Base-by-base conservation (phyloP, 495 filamentous ascomycete genomes). In the Patellaria atrata region DNA sequence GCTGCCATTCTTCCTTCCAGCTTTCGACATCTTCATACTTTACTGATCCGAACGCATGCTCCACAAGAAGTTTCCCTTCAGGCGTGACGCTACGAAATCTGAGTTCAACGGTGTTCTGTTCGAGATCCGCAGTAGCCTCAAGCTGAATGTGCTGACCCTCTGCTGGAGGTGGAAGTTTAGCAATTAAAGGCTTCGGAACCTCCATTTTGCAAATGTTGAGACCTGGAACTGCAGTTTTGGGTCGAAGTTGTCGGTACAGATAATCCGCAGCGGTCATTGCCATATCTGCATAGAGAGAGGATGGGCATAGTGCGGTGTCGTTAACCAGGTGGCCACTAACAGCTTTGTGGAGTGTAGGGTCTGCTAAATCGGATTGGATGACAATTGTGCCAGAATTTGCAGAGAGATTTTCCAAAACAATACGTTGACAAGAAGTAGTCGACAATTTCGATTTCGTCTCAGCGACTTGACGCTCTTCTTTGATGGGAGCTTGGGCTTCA, bases 211-310 rank as follows among this genome's bases (percentile, higher is more conserved):
- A 52, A 19, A 61, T 51, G 32, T 62, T 61, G 30, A 53, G 22
- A n/a, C 58, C 58, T 4, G 51, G 51, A 4, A 41, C 38, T 14
- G 53, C 39, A 4, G 50, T 14, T 26, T 51, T 48, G 5, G 63
- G 63, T 12, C 52, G 45, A 14, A 65, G 47, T 33, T 63, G 43
- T 40, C 58, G 59, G 41, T 58, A 59, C 13, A 64, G 41, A 40
- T 67, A 61, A 39, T 66, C 58, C 27, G 55, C 57, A 20, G 60
- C 44, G 10, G 63, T 67, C 48, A 66, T 44, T 10, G 61, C 63
- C 60, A 64, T 63, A 38, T 67, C 63, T 9, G 56, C 61, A 42
- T 66, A 66, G 23, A 67, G 48, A 1, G 61, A 64, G 8, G 58
- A 60, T 18, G 59, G 58, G 47, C 59, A 61, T 3, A 63, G 47